Conservation (phyloP, 305 asterid genomes). For the Rubia tinctorum region DNA sequence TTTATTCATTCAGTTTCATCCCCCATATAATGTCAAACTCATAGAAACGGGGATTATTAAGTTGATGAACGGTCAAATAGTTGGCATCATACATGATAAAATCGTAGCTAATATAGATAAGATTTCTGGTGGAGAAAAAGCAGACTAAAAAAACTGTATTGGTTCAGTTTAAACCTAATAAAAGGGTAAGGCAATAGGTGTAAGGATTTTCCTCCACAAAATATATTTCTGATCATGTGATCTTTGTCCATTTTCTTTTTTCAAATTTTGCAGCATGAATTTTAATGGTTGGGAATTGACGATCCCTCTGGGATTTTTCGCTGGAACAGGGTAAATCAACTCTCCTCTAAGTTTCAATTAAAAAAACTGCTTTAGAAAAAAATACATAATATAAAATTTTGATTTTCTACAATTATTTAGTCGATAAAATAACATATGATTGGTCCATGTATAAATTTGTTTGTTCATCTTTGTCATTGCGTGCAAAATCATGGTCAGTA, state of each 20-base stretch:
- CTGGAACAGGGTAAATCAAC: slow-evolving; percentile 57
- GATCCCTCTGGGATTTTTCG: slow-evolving; percentile 46
- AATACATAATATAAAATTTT: no score
- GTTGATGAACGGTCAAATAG: no score
- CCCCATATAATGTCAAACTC: no score
- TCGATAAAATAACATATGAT: neutral
- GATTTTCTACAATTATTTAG: neutral
- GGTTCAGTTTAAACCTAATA: no score
- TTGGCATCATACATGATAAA: no score
- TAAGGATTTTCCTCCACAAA: neutral
- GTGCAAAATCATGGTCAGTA: neutral
- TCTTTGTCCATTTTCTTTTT: neutral
- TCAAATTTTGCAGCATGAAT: slow-evolving; percentile 22
- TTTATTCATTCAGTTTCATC: no score
- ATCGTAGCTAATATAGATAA: no score
- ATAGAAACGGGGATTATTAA: no score
- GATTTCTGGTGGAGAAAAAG: no score
- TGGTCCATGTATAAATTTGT: neutral
- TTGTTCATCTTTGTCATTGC: neutral
- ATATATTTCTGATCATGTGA: neutral
- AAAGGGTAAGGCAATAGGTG: neutral
- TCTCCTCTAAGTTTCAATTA: neutral
- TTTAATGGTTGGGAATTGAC: slow-evolving; percentile 26
- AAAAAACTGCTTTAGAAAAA: no score
- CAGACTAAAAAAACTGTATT: no score